A percentile compares a stretch with the other conserved stretches of the same genome.
Evolutionary conservation across 1,284 basidiomycete species (phyloP).

Genomic region (Cryptococcus floricola): DNA sequence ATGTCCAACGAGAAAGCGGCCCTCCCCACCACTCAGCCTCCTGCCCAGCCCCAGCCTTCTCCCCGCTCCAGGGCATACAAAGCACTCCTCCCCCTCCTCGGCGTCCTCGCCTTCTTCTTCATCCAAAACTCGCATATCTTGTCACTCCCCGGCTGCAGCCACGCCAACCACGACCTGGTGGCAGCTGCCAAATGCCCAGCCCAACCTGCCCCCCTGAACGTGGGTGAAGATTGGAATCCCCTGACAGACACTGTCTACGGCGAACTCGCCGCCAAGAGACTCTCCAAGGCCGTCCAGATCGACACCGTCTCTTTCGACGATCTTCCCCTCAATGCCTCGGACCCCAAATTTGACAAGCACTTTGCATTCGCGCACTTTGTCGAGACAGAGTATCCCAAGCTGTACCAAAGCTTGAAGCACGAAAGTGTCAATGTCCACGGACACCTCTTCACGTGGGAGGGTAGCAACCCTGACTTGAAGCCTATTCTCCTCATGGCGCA

Average conservation of each 20-base stretch:
- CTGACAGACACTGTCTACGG: constrained; percentile 35
- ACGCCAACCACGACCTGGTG: constrained; percentile 3
- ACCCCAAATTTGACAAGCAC: constrained; percentile 46
- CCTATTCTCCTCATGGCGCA: constrained; percentile 53
- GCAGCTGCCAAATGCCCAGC: constrained; percentile 31
- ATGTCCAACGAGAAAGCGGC: constrained; percentile 9
- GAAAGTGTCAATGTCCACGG: constrained; percentile 50
- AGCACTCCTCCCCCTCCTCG: constrained; percentile 1
- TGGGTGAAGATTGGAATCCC: constrained; percentile 38
- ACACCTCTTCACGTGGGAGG: constrained; percentile 52
- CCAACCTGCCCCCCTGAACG: constrained; percentile 32
- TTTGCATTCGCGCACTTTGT: constrained; percentile 47
- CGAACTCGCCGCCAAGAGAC: constrained; percentile 33
- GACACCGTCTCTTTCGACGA: constrained; percentile 51
- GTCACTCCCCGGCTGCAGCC: neutral
- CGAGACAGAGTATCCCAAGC: constrained; percentile 44
- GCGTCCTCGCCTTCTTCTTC: neutral
- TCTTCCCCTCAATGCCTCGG: constrained; percentile 32
- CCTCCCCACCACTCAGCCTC: constrained; percentile 4
- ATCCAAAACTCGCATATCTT: neutral
- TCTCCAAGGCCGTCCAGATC: constrained; percentile 45
- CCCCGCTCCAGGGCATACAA: neutral
- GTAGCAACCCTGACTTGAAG: constrained; percentile 39
- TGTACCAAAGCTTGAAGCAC: constrained; percentile 43
- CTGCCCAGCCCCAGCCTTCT: neutral